These are phyloP conservation scores for Penicillium decumbens DNA, from an alignment of 2,329 filamentous ascomycete genomes.

Conservation along the genomic window DNA sequence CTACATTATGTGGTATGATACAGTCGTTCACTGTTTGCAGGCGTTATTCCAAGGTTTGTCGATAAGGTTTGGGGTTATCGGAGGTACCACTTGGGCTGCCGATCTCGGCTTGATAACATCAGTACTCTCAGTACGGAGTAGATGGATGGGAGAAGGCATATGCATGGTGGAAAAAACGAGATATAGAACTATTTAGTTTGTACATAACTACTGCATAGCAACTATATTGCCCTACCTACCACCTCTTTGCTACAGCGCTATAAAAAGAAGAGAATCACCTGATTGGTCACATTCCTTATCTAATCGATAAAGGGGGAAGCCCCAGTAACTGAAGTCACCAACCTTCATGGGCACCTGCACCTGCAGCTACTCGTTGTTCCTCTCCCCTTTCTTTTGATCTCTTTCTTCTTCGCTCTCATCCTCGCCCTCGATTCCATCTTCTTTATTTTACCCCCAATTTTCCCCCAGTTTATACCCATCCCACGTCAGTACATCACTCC, in stretches of 20 bases:
- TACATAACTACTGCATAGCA: not conserved
- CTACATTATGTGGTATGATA: not conserved
- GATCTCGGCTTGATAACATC: conserved; percentile 2
- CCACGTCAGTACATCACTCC: not conserved
- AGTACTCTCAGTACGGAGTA: not conserved
- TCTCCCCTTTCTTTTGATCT: conserved; percentile 9
- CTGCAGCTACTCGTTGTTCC: conserved; percentile 1
- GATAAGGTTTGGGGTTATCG: conserved; percentile 8
- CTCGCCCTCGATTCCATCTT: not conserved
- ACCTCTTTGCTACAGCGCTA: not conserved
- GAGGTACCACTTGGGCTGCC: not conserved
- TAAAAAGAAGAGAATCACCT: not conserved
- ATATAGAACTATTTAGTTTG: not conserved
- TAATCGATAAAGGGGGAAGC: conserved; percentile 16
- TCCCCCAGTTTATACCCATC: not conserved
- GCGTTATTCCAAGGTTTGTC: not conserved
- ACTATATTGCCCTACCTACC: not conserved
- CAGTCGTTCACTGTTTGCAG: not conserved
- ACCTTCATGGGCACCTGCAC: conserved; percentile 11
- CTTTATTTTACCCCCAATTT: not conserved
- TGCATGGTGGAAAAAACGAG: not conserved
- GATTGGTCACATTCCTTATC: conserved; percentile 16
- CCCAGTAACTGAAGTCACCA: not conserved
- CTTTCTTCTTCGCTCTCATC: conserved; percentile 1
- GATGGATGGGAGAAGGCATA: not conserved